Percentiles rank a stretch among this genome's conserved stretches.
These are phyloP conservation scores for Brassica nigra DNA, from an alignment of 345 rosid species.

Conservation along the genomic window DNA sequence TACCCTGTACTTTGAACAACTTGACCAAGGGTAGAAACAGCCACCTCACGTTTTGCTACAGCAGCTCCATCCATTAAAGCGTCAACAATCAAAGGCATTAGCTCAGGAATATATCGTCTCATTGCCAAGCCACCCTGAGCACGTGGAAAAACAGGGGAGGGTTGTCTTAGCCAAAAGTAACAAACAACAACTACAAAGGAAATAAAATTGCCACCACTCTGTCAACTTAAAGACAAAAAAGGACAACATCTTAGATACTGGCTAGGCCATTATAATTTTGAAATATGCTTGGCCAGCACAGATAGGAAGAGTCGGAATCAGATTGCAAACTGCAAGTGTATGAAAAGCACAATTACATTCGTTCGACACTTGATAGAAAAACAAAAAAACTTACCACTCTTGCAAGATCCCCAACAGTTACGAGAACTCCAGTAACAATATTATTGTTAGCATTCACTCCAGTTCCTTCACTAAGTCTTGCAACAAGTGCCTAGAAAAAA, in stretches of 20 bases:
- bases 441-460: slow-evolving; percentile 86
- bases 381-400: slow-evolving; percentile 77
- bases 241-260: slow-evolving; percentile 3
- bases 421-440: slow-evolving; percentile 89
- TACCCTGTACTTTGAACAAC: slow-evolving; percentile 99
- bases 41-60: slow-evolving; percentile 92
- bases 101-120: slow-evolving; percentile 85
- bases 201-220: slow-evolving; percentile 3
- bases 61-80: slow-evolving; percentile 98
- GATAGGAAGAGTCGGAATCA: slow-evolving; percentile 12
- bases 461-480: slow-evolving; percentile 84
- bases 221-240: slow-evolving; percentile 15
- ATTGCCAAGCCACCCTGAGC: slow-evolving; percentile 94
- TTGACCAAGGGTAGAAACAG: slow-evolving; percentile 96
- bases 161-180: slow-evolving; percentile 23
- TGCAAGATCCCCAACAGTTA: slow-evolving; percentile 98
- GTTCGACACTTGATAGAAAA: slow-evolving; percentile 17
- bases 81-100: slow-evolving; percentile 96
- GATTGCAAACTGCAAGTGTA: slow-evolving; percentile 13
- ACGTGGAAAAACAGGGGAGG: slow-evolving; percentile 3
- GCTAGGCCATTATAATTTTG: slow-evolving; percentile 17
- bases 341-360: background rate
- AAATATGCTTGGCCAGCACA: slow-evolving; percentile 26
- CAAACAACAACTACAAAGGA: slow-evolving; percentile 8
- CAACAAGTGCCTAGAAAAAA: slow-evolving; percentile 83